A percentile compares a stretch with the other conserved stretches of the same genome.
These are phyloP conservation scores for Ramaria sp. DNA, from an alignment of 768 basidiomycete species.

Conservation along the genomic window DNA sequence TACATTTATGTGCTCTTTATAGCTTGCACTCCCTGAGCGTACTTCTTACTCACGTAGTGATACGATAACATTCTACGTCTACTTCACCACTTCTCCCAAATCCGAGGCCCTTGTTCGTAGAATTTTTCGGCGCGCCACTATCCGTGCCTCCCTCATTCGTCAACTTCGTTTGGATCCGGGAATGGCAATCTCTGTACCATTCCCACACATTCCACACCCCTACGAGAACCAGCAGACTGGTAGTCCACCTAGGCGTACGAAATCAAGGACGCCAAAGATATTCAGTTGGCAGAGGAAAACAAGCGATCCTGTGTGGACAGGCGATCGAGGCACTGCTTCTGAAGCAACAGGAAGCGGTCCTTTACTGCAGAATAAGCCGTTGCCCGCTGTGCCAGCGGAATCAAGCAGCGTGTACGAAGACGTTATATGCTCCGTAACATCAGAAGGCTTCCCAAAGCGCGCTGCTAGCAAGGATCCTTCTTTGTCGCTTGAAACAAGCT, in stretches of 20 bases:
- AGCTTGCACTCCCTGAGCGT: conserved; percentile 58
- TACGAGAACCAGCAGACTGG: background rate
- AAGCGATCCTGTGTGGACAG: conserved; percentile 4
- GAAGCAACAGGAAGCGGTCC: background rate
- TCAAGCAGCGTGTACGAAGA: conserved; percentile 36
- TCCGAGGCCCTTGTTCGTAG: conserved; percentile 46
- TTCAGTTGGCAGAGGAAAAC: conserved; percentile 16
- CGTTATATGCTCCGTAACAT: conserved; percentile 22
- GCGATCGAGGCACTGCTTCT: background rate
- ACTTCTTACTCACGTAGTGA: conserved; percentile 50
- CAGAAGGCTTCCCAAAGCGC: conserved; percentile 63
- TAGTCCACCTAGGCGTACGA: background rate
- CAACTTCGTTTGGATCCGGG: conserved; percentile 44
- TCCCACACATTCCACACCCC: background rate
- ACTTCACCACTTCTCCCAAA: conserved; percentile 55
- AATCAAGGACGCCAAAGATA: background rate
- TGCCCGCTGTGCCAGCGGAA: conserved; percentile 20
- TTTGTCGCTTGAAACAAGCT: conserved; percentile 35
- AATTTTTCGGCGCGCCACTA: conserved; percentile 61
- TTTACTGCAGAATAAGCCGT: conserved; percentile 26
- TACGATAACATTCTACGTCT: conserved; percentile 62
- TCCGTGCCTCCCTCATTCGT: conserved; percentile 55
- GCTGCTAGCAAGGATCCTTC: conserved; percentile 34
- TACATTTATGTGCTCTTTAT: background rate
- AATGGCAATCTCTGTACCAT: background rate